Base-by-base conservation (phyloP, 2,329 filamentous ascomycete genomes). In the Laburnicola sp. region DNA sequence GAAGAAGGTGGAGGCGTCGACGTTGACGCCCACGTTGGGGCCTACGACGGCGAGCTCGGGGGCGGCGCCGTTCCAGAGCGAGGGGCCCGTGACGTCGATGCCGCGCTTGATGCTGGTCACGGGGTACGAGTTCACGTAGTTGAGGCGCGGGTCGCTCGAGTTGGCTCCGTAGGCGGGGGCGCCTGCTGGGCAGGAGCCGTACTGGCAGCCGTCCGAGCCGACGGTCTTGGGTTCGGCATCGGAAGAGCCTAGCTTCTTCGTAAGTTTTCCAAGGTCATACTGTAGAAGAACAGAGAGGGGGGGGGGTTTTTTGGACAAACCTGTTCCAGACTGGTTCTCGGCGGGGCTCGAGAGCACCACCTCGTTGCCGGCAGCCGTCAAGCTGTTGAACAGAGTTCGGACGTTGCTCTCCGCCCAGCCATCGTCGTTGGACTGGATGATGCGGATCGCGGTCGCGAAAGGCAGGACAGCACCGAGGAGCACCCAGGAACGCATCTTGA, bases 71-170 rank as follows among this genome's bases (percentile, higher is more conserved):
- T 76, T 77, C 76, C 84, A 87, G 48, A 82, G 73, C 35, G 76
- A 72, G 0, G 80, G 78, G 0, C 77, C 80, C 32, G 85, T 77
- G 4, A 74, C 78, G 53, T 83, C 72, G 64, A 88, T 82, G 32
- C 85, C 86, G 64, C 82, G 80, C 48, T 81, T 79, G 62, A 87
- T 83, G 1, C 82, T 76, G 0, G 86, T 88, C 1, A 83, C 82
- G 0, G 86, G 85, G 71, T 76, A 88, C 0, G 83, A 86, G 74
- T 89, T 89, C 51, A 89, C 86, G 77, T 86, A 89, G 76, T 88
- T 86, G 39, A 88, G 77, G 3, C 81, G 79, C 0, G 81, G 75
- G 52, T 82, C 75, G 0, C 79, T 79, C 6, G 74, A 69, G 62
- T 89, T 86, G 58, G 71, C 68, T 34, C 86, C 86, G 11, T 76